Evolutionary conservation across 2,329 filamentous ascomycete species (phyloP).

Genomic region (Aulographum hederae): DNA sequence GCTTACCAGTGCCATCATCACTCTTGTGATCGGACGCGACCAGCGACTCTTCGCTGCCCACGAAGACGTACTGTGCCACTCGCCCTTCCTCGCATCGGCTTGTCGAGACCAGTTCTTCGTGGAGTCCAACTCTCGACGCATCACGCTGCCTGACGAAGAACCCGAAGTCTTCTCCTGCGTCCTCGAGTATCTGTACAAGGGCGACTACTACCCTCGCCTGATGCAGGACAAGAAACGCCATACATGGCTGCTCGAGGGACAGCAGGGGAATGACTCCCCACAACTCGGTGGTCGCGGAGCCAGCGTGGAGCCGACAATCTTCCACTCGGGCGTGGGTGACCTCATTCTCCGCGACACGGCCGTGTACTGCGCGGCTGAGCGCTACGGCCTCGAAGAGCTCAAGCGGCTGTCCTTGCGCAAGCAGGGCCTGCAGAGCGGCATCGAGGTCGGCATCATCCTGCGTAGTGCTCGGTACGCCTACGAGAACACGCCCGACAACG

Average conservation of each 20-base stretch:
- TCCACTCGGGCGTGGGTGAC: constrained; percentile 54
- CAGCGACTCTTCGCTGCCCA: constrained; percentile 87
- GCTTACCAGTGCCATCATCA: constrained; percentile 60
- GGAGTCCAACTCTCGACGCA: constrained; percentile 53
- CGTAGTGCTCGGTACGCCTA: constrained; percentile 90
- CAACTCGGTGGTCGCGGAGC: constrained; percentile 35
- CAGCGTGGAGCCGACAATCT: constrained; percentile 55
- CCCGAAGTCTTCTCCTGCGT: constrained; percentile 85
- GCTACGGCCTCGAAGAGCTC: constrained; percentile 80
- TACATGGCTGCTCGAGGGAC: constrained; percentile 79
- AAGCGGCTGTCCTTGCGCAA: constrained; percentile 84
- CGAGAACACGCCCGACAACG: constrained; percentile 81
- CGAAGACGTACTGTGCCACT: constrained; percentile 75
- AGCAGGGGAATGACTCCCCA: constrained; percentile 29
- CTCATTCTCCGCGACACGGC: constrained; percentile 79
- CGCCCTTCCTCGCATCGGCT: constrained; percentile 62
- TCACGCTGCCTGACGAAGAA: constrained; percentile 62
- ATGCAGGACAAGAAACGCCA: constrained; percentile 70
- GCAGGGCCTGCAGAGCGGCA: constrained; percentile 82
- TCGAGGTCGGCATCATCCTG: constrained; percentile 81
- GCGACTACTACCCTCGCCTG: constrained; percentile 83
- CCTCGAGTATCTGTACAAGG: constrained; percentile 95
- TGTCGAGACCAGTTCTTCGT: constrained; percentile 55
- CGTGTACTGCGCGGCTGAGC: constrained; percentile 83
- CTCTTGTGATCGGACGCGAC: constrained; percentile 66